These are phyloP conservation scores for Rhipidocladum racemiflorum DNA, from an alignment of 176 grass and related monocot species.

Conservation along the genomic window DNA sequence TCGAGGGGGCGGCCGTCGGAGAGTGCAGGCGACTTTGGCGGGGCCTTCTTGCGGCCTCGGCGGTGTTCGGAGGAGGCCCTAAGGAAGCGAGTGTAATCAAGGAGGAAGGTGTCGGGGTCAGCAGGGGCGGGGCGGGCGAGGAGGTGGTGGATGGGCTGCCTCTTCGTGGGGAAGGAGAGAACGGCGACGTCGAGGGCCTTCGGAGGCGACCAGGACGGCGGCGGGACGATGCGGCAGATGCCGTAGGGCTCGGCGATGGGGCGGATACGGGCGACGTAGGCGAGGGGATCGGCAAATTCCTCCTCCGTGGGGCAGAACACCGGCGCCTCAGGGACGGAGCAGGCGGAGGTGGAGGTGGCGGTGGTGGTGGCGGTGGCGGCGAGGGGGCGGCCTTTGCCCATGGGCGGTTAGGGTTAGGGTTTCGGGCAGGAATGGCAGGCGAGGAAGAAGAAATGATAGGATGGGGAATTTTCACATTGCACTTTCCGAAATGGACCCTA, in stretches of 20 bases:
- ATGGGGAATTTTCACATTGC: no score
- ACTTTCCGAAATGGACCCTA: no score
- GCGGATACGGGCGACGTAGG: conserved; percentile 58
- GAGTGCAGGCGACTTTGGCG: conserved; percentile 39
- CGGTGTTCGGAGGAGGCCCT: conserved; percentile 17
- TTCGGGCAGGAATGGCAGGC: not conserved
- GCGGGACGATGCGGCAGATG: conserved; percentile 90
- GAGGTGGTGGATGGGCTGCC: conserved; percentile 77
- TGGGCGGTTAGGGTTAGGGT: conserved; percentile 32
- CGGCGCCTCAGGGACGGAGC: conserved; percentile 44
- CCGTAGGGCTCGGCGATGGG: conserved; percentile 77
- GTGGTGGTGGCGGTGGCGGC: not conserved
- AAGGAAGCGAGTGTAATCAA: conserved; percentile 73
- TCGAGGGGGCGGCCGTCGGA: conserved; percentile 71
- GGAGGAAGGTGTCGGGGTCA: conserved; percentile 78
- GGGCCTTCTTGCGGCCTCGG: conserved; percentile 28
- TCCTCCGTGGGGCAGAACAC: conserved; percentile 82
- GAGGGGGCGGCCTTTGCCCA: conserved; percentile 36
- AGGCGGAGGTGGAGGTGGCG: not conserved
- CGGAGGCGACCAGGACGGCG: conserved; percentile 67
- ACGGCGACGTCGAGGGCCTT: conserved; percentile 44
- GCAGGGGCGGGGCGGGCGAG: conserved; percentile 74
- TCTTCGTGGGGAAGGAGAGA: conserved; percentile 72
- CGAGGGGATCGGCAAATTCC: conserved; percentile 78
- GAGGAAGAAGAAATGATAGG: no score